Evolutionary conservation across 805 yeast species (phyloP).

Genomic region (Pichia membranifaciens): DNA sequence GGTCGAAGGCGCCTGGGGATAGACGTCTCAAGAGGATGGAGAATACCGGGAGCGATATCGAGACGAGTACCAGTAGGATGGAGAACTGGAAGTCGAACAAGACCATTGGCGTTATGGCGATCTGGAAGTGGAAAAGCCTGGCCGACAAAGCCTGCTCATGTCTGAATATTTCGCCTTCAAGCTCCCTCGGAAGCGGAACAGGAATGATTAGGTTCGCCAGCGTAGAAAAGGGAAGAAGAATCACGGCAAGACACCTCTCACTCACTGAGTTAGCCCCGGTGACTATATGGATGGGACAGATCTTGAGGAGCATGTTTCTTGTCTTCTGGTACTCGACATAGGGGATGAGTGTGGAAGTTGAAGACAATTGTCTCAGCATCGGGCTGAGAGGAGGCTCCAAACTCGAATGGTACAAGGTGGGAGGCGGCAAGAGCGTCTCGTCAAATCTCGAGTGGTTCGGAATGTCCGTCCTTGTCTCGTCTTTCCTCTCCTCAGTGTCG

Average conservation of each 20-base stretch:
- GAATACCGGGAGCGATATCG: not conserved
- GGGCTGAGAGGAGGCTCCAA: not conserved
- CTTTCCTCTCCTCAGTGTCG: not conserved
- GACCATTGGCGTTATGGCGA: conserved; percentile 15
- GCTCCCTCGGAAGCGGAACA: conserved; percentile 19
- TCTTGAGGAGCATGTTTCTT: conserved; percentile 10
- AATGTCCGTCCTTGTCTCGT: not conserved
- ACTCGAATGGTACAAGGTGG: not conserved
- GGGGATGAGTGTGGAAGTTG: conserved; percentile 4
- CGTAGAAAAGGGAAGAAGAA: conserved; percentile 24
- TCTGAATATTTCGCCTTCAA: conserved; percentile 12
- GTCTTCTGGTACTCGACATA: conserved; percentile 9
- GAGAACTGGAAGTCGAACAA: conserved; percentile 10
- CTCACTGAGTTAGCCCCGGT: conserved; percentile 14
- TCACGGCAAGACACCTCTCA: conserved; percentile 22
- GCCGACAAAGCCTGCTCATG: conserved; percentile 21
- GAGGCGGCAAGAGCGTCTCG: not conserved
- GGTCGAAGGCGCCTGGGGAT: conserved; percentile 10
- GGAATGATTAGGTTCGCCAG: conserved; percentile 26
- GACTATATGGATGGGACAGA: conserved; percentile 11
- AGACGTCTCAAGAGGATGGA: not conserved
- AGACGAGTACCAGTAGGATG: not conserved
- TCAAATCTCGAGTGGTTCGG: not conserved
- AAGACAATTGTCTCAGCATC: not conserved
- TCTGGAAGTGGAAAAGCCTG: conserved; percentile 27